Evolutionary conservation across 2,329 filamentous ascomycete genomes (phyloP).

Genomic region (Nothophaeocryptopus gaeumannii): DNA sequence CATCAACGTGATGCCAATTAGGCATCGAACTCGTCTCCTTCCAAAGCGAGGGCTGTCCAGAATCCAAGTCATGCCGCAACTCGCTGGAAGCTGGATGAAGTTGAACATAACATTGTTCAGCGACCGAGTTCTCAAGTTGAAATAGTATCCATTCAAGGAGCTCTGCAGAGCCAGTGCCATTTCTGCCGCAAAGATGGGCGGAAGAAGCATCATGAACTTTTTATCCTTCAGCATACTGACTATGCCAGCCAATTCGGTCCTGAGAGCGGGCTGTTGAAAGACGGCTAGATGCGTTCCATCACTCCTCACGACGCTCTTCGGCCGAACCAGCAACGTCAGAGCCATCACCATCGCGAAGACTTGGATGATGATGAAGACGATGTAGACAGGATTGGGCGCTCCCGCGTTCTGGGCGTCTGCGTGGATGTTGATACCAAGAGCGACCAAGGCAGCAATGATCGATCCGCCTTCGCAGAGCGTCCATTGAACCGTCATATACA

Average conservation of each 20-base stretch:
- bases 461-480: conserved; percentile 7
- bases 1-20: conserved; percentile 11
- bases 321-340: conserved; percentile 7
- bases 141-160: conserved; percentile 18
- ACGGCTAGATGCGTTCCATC: conserved; percentile 17
- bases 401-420: conserved; percentile 8
- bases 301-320: conserved; percentile 15
- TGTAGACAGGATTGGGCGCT: conserved; percentile 14
- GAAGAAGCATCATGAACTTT: conserved; percentile 19
- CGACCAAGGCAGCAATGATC: conserved; percentile 6
- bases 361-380: conserved; percentile 19
- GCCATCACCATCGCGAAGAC: conserved; percentile 15
- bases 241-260: conserved; percentile 3
- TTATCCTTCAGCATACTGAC: conserved; percentile 16
- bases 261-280: conserved; percentile 5
- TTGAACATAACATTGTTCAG: conserved; percentile 19
- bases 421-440: conserved; percentile 12
- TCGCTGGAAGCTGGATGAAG: conserved; percentile 15
- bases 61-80: conserved; percentile 12
- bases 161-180: conserved; percentile 23
- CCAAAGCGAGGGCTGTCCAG: conserved; percentile 14
- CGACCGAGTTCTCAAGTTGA: conserved; percentile 17
- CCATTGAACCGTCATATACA: conserved; percentile 11
- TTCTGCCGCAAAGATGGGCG: conserved; percentile 20
- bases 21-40: conserved; percentile 3